Base-by-base conservation (phyloP, 306 rosid species). In the Pyrus communis region DNA sequence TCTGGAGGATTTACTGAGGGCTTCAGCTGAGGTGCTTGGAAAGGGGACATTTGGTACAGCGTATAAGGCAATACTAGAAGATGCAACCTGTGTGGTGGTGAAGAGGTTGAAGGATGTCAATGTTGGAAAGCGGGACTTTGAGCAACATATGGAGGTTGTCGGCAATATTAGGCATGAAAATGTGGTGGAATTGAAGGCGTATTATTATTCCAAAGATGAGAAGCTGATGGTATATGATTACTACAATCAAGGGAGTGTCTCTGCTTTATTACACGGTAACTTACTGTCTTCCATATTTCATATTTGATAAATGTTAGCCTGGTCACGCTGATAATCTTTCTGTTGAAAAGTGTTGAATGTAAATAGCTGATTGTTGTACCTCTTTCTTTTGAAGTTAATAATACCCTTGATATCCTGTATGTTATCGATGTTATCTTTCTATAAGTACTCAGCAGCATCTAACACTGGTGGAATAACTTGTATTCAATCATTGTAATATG, bases 21-120 rank as follows among this genome's bases (percentile, higher is more conserved):
- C 98, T 73, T 93, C 98, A 49, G 98, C 97, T 61, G 98, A 93
- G 87, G 93, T 93, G 14, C 79, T 93, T 27, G 98, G 97, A 9
- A 93, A 93, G 86, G 97, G 98, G 70, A 89, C 96, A 13, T 93
- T 89, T 83, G 98, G 98, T 35, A 89, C 89, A 23, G 93, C 98
- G 0, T 93, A 93, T 58, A 93, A 84, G 82, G 98, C 97, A 1
- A 80, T 86, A 31, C 77, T 93, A 18, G 98, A 93, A 86, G 98
- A 93, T 67, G 92, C 89, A 38, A 82, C 92, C 63, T 72, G 87
- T 0, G 97, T 93, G 61, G 98, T 91, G 38, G 97, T 93, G 64
- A 93, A 93, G 86, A 85, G 98, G 83, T 77, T 93, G 79, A 93
- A 93, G 80, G 98, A 91, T 42, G 92, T 91, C 15, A 90, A 86